A percentile compares a stretch with the other conserved stretches of the same genome.
Conservation (phyloP, 768 basidiomycete genomes). For the Lactarius trivialis region DNA sequence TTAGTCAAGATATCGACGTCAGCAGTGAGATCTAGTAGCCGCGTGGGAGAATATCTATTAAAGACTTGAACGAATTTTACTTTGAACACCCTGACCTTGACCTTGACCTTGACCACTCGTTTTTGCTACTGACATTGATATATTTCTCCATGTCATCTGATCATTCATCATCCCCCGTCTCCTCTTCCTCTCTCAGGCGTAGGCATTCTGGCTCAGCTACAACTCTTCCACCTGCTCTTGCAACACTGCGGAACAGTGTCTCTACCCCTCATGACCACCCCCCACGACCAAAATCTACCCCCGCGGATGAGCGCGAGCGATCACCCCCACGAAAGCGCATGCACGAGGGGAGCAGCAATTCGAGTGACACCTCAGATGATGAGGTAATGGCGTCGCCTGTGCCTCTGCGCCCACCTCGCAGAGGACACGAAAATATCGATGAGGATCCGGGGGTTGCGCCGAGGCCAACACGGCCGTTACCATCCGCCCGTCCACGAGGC, state of each 20-base stretch:
- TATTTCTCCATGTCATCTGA: conserved; percentile 9
- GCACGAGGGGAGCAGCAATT: conserved; percentile 16
- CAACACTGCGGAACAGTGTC: conserved; percentile 25
- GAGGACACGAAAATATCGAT: conserved; percentile 30
- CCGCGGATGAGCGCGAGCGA: conserved; percentile 51
- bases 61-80: background rate
- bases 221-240: conserved; percentile 28
- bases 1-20: background rate
- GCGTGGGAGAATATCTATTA: conserved; percentile 10
- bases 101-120: background rate
- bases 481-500: conserved; percentile 36
- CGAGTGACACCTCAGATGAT: conserved; percentile 28
- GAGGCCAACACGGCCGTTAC: conserved; percentile 29
- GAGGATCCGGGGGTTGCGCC: conserved; percentile 46
- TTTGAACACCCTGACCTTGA: background rate
- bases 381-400: conserved; percentile 41
- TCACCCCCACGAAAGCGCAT: conserved; percentile 38
- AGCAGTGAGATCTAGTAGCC: background rate
- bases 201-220: conserved; percentile 56
- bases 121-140: background rate
- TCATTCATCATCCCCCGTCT: background rate
- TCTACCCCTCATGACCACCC: conserved; percentile 39
- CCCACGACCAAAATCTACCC: conserved; percentile 70
- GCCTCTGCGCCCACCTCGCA: background rate
- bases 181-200: conserved; percentile 34